Base-by-base conservation (phyloP, 805 yeast species). In the Metschnikowia picachoensis region DNA sequence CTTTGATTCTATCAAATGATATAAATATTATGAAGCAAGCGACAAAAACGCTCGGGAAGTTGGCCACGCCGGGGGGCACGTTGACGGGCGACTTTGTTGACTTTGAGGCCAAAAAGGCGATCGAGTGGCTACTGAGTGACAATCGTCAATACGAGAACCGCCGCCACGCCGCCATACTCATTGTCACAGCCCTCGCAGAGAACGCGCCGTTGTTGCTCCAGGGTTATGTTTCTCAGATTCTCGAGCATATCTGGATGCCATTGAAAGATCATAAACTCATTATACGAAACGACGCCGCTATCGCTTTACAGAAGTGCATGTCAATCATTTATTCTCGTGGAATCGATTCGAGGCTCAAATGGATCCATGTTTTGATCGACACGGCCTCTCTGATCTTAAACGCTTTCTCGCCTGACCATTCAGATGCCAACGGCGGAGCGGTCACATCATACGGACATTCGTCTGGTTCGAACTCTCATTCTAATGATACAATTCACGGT, bases 81-180 rank as follows among this genome's bases (percentile, higher is more conserved):
- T 67, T 90, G 44, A 88, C 96, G 0, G 90, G 95, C 0, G 97
- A 90, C 41, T 85, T 92, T 62, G 97, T 94, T 27, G 97, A 92
- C 51, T 86, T 81, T 57, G 97, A 92, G 63, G 94, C 94, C 8
- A 87, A 85, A 59, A 76, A 87, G 40, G 88, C 96, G 34, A 74
- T 92, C 41, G 99, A 94, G 64, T 85, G 97, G 92, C 76, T 92
- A 20, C 87, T 88, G 30, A 76, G 85, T n/a, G 96, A 90, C 51
- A 67, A 61, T 48, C 83, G 88, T 53, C 89, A 85, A 58, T 68
- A 70, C 47, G 96, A 89, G 56, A 78, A 79, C 37, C 79, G 95
- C 57, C 80, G 94, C 52, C 97, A 92, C 60, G 97, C 97, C 0
- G 96, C 97, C 1, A 82, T 90, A 33, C 72, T 92, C 43, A 82